Percentiles rank a stretch among this genome's conserved stretches.
Conservation (phyloP, 441 rosid genomes). For the Brassica hybrid region DNA sequence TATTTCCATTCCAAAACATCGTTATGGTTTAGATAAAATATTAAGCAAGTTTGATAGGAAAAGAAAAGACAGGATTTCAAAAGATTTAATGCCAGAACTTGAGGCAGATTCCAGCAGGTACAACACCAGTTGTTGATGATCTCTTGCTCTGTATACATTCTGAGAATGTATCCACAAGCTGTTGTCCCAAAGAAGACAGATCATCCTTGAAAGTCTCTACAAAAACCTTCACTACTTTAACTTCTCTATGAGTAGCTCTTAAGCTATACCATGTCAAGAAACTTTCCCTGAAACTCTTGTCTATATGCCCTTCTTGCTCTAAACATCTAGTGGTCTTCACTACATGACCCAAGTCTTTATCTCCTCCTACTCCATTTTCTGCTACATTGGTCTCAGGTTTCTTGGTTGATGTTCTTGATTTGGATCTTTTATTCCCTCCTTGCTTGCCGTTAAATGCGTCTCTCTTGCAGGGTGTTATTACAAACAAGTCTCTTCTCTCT, state of each 20-base stretch:
- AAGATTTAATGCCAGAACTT: constrained; percentile 91
- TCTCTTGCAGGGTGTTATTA: constrained; percentile 84
- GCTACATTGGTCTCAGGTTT: constrained; percentile 54
- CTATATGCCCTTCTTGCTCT: constrained; percentile 84
- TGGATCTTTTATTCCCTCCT: constrained; percentile 55
- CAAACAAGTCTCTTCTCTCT: constrained; percentile 63
- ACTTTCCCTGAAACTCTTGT: constrained; percentile 89
- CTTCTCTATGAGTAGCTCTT: constrained; percentile 80
- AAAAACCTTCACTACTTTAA: constrained; percentile 78
- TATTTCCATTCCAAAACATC: background rate
- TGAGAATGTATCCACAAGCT: constrained; percentile 89
- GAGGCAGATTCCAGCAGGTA: constrained; percentile 82
- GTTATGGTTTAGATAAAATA: background rate
- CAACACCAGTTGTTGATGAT: constrained; percentile 56
- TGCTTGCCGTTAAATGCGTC: constrained; percentile 60
- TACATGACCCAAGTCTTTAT: constrained; percentile 71
- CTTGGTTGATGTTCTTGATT: constrained; percentile 52
- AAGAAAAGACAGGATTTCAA: background rate
- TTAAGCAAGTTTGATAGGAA: background rate
- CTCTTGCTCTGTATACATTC: constrained; percentile 64
- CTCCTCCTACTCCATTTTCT: constrained; percentile 53
- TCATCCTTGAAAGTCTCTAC: constrained; percentile 76
- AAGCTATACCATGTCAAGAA: constrained; percentile 96
- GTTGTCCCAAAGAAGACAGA: constrained; percentile 84
- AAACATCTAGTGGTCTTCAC: constrained; percentile 82